phyloP scores from a whole-genome alignment of 2,329 filamentous ascomycete genomes.

The Ophiostoma pallidulum region DNA sequence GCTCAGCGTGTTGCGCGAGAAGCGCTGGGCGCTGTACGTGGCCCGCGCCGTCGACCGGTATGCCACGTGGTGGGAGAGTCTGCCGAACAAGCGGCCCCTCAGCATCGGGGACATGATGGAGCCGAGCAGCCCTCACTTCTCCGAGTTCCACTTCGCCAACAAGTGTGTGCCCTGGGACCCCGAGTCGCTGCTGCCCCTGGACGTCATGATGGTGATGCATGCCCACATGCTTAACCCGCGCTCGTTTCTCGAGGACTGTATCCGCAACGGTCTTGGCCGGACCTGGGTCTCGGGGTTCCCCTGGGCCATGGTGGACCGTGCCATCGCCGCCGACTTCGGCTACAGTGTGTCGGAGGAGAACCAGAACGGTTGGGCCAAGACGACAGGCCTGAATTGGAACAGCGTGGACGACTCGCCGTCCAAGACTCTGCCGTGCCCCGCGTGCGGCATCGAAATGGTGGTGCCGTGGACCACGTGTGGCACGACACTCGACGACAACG shows the following conservation, averaged over 20 bases:
- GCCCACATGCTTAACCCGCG: slow-evolving; percentile 69
- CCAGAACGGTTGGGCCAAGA: slow-evolving; percentile 35
- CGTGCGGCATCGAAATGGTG: slow-evolving; percentile 33
- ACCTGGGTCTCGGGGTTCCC: slow-evolving; percentile 57
- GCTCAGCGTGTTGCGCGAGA: slow-evolving; percentile 53
- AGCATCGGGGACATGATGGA: slow-evolving; percentile 25
- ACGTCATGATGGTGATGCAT: slow-evolving; percentile 74
- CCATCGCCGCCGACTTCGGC: slow-evolving; percentile 49
- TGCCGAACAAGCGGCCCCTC: too few relatives aligned
- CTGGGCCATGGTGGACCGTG: slow-evolving; percentile 49
- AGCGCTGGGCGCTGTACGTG: slow-evolving; percentile 64
- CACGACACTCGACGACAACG: too few relatives aligned
- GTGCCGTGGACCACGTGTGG: slow-evolving; percentile 52
- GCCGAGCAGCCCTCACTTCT: slow-evolving; percentile 21
- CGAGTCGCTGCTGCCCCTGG: slow-evolving; percentile 27
- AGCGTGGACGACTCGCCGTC: slow-evolving; percentile 41
- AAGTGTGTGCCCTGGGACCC: not conserved
- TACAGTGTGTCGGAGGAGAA: slow-evolving; percentile 40
- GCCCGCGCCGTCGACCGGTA: slow-evolving; percentile 61
- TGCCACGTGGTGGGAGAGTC: slow-evolving; percentile 50
- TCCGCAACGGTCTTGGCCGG: slow-evolving; percentile 45
- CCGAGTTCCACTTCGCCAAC: slow-evolving; percentile 29
- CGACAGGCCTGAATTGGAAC: slow-evolving; percentile 48
- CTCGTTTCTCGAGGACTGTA: slow-evolving; percentile 63
- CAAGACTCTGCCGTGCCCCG: slow-evolving; percentile 46